Conservation (phyloP, 345 rosid genomes). For the Laguncularia racemosa region DNA sequence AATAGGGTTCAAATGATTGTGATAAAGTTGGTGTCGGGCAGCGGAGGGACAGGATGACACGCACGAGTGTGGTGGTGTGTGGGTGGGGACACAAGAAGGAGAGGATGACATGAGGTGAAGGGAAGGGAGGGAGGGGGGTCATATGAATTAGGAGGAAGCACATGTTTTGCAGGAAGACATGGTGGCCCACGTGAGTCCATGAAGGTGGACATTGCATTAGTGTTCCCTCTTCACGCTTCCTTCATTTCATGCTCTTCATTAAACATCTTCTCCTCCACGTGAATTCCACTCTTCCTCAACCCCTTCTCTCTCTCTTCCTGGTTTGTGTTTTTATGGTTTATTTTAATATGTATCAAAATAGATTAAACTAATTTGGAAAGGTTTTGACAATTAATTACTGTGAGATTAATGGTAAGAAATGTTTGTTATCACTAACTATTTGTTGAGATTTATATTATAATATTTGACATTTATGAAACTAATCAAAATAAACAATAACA, state of each 20-base stretch:
- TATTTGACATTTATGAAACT: too few relatives aligned
- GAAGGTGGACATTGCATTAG: constrained; percentile 1
- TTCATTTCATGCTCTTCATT: background rate
- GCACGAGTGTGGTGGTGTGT: constrained; percentile 18
- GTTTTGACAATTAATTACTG: too few relatives aligned
- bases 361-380: too few relatives aligned
- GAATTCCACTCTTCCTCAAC: background rate
- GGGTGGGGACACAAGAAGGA: too few relatives aligned
- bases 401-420: too few relatives aligned
- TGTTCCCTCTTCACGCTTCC: background rate
- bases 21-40: constrained; percentile 31
- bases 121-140: background rate
- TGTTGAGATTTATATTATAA: too few relatives aligned
- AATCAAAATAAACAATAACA: too few relatives aligned
- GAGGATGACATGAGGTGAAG: background rate
- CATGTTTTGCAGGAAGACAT: constrained; percentile 47
- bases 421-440: too few relatives aligned
- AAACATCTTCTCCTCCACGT: too few relatives aligned
- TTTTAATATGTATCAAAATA: too few relatives aligned
- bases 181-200: constrained; percentile 52
- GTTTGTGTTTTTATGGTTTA: too few relatives aligned
- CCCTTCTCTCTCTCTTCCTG: background rate
- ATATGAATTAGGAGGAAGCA: constrained; percentile 14
- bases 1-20: constrained; percentile 40
- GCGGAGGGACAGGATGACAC: constrained; percentile 36